Conservation (phyloP, 768 basidiomycete genomes). For the Russula olivacea region DNA sequence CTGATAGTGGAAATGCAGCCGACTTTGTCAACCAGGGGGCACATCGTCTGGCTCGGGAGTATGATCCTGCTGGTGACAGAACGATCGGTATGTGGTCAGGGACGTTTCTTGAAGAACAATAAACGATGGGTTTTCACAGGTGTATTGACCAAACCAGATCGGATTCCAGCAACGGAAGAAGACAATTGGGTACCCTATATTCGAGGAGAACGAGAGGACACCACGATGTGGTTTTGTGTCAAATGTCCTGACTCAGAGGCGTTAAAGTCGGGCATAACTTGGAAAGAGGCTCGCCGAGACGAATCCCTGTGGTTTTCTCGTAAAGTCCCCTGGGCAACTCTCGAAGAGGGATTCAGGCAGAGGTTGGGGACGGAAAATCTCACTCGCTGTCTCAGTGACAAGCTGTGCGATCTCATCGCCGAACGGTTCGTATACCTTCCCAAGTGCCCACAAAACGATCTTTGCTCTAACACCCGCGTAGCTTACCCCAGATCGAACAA, state of each 20-base stretch:
- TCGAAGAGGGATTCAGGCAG: constrained; percentile 45
- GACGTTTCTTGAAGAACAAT: not conserved
- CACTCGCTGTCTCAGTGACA: constrained; percentile 49
- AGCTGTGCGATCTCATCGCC: constrained; percentile 57
- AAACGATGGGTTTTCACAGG: constrained; percentile 2
- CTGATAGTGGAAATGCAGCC: constrained; percentile 37
- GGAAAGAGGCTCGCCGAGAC: constrained; percentile 50
- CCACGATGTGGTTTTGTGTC: constrained; percentile 51
- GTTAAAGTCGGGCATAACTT: constrained; percentile 47
- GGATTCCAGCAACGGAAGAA: constrained; percentile 40
- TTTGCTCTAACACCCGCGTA: constrained; percentile 27
- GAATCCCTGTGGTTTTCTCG: constrained; percentile 55
- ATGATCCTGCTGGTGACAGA: constrained; percentile 56
- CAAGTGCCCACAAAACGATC: not conserved
- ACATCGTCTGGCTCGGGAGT: constrained; percentile 51
- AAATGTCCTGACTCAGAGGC: constrained; percentile 45
- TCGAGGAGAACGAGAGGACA: constrained; percentile 45
- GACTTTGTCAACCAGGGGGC: constrained; percentile 80
- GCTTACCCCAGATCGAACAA: constrained; percentile 56
- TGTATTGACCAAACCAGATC: constrained; percentile 21
- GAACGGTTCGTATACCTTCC: constrained; percentile 41
- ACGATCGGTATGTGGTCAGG: constrained; percentile 53
- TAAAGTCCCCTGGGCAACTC: constrained; percentile 47
- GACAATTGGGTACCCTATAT: constrained; percentile 52
- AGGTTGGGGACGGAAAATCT: constrained; percentile 54